Conservation (phyloP, 345 rosid genomes). For the Populus alba region DNA sequence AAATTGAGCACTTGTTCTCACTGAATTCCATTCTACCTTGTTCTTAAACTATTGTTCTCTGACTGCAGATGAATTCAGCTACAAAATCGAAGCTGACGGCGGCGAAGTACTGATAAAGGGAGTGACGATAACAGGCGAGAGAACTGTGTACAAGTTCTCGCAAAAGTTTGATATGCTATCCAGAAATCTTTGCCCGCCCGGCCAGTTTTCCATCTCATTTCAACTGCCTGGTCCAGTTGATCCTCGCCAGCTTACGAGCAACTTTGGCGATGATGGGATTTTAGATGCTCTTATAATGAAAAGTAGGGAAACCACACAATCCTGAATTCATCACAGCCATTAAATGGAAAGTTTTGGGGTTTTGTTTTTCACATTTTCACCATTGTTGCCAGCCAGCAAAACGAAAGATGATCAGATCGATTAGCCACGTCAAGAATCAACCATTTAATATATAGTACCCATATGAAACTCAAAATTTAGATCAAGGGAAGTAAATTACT, state of each 20-base stretch:
- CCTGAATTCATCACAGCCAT: too few relatives aligned
- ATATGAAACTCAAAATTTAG: too few relatives aligned
- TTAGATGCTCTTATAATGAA: constrained; percentile 55
- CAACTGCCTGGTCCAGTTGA: constrained; percentile 77
- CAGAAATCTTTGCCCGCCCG: constrained; percentile 65
- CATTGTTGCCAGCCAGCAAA: too few relatives aligned
- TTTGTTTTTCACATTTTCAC: too few relatives aligned
- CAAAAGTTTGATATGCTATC: constrained; percentile 59
- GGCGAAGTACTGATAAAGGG: constrained; percentile 57
- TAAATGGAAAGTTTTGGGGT: too few relatives aligned
- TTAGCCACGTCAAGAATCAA: too few relatives aligned
- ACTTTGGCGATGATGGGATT: constrained; percentile 56
- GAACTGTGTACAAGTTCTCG: constrained; percentile 42
- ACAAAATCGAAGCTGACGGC: constrained; percentile 54
- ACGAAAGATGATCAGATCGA: too few relatives aligned
- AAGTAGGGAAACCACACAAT: too few relatives aligned
- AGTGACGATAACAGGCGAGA: constrained; percentile 63
- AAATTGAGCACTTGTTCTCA: background rate
- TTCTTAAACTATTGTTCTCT: background rate
- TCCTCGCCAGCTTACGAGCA: constrained; percentile 36
- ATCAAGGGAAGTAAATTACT: too few relatives aligned
- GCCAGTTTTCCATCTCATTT: constrained; percentile 61
- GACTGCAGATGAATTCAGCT: constrained; percentile 66
- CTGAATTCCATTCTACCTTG: background rate
- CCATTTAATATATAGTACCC: too few relatives aligned